phyloP scores from a whole-genome alignment of 768 basidiomycete species.

The Phlebiopsis gigantea region DNA sequence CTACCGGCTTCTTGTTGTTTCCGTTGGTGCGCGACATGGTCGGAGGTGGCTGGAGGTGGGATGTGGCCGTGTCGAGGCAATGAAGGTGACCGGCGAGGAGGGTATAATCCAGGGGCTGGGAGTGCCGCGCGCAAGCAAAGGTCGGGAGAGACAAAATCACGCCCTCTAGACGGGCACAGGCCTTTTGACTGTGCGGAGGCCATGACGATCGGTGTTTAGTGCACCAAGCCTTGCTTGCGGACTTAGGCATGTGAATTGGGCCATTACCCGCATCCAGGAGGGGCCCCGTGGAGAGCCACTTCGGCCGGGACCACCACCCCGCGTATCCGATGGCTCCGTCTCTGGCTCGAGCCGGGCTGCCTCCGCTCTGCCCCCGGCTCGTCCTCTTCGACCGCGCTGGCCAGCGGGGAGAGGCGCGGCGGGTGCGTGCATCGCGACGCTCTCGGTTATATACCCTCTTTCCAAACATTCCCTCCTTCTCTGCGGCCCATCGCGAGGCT shows the following conservation, averaged over 20 bases:
- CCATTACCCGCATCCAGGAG: constrained; percentile 4
- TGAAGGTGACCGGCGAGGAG: not conserved
- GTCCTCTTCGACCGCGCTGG: not conserved
- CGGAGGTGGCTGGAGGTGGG: not conserved
- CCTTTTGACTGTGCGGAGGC: not conserved
- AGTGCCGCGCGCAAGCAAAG: not conserved
- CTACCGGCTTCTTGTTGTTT: constrained; percentile 60
- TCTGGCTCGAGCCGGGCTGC: not conserved
- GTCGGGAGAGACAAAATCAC: not conserved
- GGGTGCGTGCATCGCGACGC: not conserved
- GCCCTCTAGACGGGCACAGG: not conserved
- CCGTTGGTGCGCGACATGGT: constrained; percentile 26
- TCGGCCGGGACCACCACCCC: constrained; percentile 11
- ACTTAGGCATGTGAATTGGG: constrained; percentile 10
- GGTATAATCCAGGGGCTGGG: not conserved
- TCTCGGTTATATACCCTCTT: not conserved
- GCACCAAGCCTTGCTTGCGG: constrained; percentile 3
- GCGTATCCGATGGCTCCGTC: constrained; percentile 12
- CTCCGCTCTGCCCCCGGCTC: constrained; percentile 1
- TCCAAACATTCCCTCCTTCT: too few species aligned
- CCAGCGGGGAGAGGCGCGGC: not conserved
- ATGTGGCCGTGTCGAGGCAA: not conserved
- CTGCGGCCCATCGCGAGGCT: not conserved
- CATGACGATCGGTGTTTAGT: constrained; percentile 12
- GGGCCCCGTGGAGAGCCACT: constrained; percentile 1